phyloP scores from a whole-genome alignment of 1,284 basidiomycete genomes.

The Marasmius tenuissimus region DNA sequence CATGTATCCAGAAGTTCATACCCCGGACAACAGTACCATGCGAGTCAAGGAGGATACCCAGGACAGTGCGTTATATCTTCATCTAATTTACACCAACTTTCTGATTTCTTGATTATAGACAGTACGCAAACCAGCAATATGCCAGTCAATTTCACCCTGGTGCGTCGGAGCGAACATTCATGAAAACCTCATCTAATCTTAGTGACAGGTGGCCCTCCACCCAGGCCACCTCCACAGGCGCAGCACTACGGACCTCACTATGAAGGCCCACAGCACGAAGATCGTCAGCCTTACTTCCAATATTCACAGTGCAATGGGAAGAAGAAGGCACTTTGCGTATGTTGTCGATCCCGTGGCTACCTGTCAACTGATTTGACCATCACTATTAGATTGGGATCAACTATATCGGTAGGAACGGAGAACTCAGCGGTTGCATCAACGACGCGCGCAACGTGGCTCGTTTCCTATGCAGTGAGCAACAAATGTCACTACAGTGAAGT shows the following conservation, averaged over 20 bases:
- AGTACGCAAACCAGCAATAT: neutral
- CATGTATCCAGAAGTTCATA: conserved; percentile 27
- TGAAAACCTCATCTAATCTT: conserved; percentile 8
- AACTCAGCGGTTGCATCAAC: conserved; percentile 85
- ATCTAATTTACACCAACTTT: neutral
- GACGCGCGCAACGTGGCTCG: conserved; percentile 77
- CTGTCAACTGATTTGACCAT: neutral
- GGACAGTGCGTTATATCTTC: conserved; percentile 24
- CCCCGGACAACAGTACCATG: conserved; percentile 38
- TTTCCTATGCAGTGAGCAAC: conserved; percentile 66
- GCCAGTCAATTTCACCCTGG: neutral
- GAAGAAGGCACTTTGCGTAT: conserved; percentile 78
- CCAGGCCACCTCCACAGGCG: conserved; percentile 57
- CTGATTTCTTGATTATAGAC: neutral
- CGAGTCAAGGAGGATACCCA: conserved; percentile 35
- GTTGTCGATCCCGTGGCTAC: conserved; percentile 17
- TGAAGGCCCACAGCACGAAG: conserved; percentile 48
- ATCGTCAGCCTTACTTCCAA: conserved; percentile 67
- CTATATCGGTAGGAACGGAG: conserved; percentile 65
- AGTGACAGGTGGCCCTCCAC: conserved; percentile 42
- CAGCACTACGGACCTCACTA: conserved; percentile 72
- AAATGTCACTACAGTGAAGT: neutral
- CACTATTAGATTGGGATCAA: conserved; percentile 75
- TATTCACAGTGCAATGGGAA: conserved; percentile 85
- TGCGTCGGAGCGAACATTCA: conserved; percentile 4